Evolutionary conservation across 2,329 filamentous ascomycete species (phyloP), one percentile per base, ranked within the genome.

Genomic region (Fusarium protoensiforme): DNA sequence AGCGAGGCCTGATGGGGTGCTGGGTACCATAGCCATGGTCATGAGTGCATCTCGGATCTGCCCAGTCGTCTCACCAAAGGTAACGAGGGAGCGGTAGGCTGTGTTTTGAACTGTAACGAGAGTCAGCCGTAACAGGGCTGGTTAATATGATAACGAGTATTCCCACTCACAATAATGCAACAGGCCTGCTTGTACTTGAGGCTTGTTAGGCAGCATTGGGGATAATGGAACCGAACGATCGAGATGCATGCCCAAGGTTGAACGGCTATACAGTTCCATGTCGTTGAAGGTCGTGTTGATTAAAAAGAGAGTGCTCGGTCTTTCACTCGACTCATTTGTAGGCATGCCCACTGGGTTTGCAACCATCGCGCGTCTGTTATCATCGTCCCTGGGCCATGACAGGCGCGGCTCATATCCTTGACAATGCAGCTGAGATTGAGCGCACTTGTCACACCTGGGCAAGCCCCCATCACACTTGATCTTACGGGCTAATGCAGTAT

Each of bases 271-370:
- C 1, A 65, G 13, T 18, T 66, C 61, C 1, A 76, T 31, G 18
- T 76, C 72, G 4, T 48, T 27, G n/a, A 14, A 69, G 13, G 64
- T 65, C 9, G 74, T 76, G 18, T 76, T 73, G 36, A 76, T 54
- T 10, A 76, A 61, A 27, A 67, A 66, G 18, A 62, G 41, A 2
- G 43, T 27, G 24, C 38, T 35, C 0, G 36, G 39, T 2, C 6
- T 35, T 5, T 46, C 24, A 1, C 38, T 18, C 9, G 20, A 3
- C 7, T 18, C 22, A 8, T 13, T 43, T 2, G 33, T 5, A 3
- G 16, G 5, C 0, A 11, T 2, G 10, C 9, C n/a, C 2, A 31
- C 2, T 39, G 43, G 59, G 7, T 20, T 10, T 20, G 29, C 33
- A 6, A 62, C 36, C 7, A 76, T 56, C 1, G 74, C 59, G 7